A percentile compares a stretch with the other conserved stretches of the same genome.
These are phyloP conservation scores for Postia placenta DNA, from an alignment of 768 basidiomycete species.

Conservation along the genomic window DNA sequence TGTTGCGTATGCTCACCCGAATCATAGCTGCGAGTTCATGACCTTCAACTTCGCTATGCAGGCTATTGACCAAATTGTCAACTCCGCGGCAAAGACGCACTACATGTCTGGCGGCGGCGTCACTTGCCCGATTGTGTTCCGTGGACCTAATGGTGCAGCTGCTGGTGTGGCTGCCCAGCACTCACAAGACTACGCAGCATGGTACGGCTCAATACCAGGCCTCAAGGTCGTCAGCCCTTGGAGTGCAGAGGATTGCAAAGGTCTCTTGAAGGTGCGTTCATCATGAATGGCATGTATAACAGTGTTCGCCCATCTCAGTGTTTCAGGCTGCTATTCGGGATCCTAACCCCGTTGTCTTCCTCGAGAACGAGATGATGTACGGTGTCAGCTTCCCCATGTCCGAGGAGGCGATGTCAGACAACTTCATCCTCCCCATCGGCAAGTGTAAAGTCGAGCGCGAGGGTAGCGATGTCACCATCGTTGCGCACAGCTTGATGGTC, in stretches of 20 bases:
- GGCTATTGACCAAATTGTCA: conserved; percentile 99
- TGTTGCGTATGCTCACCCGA: conserved; percentile 4
- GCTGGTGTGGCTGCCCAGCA: conserved; percentile 96
- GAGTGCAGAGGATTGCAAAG: conserved; percentile 99
- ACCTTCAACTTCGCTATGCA: conserved; percentile 99
- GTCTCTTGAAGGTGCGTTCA: conserved; percentile 79
- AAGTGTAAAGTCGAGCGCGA: conserved; percentile 95
- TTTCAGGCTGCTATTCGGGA: conserved; percentile 90
- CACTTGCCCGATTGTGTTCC: conserved; percentile 97
- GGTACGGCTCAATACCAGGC: conserved; percentile 91
- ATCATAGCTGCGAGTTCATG: conserved; percentile 93
- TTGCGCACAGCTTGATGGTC: conserved; percentile 98
- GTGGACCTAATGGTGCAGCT: conserved; percentile 98
- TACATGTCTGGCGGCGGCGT: conserved; percentile 99
- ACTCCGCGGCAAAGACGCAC: conserved; percentile 99
- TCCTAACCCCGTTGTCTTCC: conserved; percentile 97
- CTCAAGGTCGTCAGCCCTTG: conserved; percentile 97
- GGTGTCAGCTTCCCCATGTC: conserved; percentile 97
- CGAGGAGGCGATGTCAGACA: conserved; percentile 88
- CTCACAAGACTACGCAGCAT: conserved; percentile 95
- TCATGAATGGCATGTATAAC: neutral
- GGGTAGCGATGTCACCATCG: conserved; percentile 91
- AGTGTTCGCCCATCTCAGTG: neutral
- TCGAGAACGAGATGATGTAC: conserved; percentile 99
- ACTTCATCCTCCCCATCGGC: conserved; percentile 94